Evolutionary conservation across 1,284 basidiomycete species (phyloP).

Genomic region (Boletellus deceptivus): DNA sequence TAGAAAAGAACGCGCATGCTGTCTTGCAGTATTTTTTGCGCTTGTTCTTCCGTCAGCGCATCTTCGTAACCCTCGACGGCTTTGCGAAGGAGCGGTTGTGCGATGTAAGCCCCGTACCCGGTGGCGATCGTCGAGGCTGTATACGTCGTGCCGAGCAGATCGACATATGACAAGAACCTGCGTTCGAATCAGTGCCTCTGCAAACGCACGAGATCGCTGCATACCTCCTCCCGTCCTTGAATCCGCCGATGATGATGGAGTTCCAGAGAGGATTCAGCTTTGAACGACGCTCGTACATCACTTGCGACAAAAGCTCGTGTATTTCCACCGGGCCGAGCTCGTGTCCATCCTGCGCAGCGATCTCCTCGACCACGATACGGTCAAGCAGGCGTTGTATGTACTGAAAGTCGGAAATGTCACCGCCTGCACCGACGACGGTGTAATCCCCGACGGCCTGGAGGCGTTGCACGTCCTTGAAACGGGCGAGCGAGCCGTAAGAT

Average conservation of each 20-base stretch:
- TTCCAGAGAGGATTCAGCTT: constrained; percentile 98
- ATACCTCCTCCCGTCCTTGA: constrained; percentile 77
- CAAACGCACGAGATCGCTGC: constrained; percentile 14
- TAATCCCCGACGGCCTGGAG: constrained; percentile 81
- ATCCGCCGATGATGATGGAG: constrained; percentile 89
- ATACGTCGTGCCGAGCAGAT: constrained; percentile 97
- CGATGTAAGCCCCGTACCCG: constrained; percentile 94
- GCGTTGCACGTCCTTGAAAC: constrained; percentile 94
- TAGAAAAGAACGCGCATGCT: constrained; percentile 97
- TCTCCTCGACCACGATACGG: constrained; percentile 74
- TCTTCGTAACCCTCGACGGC: constrained; percentile 85
- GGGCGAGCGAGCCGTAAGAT: constrained; percentile 95
- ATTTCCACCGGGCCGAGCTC: constrained; percentile 86
- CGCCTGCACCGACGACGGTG: constrained; percentile 89
- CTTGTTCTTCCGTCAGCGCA: constrained; percentile 76
- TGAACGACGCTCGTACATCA: constrained; percentile 88
- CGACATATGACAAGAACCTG: constrained; percentile 93
- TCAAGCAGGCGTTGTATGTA: constrained; percentile 83
- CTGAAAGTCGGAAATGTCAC: constrained; percentile 99
- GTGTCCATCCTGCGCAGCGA: constrained; percentile 81
- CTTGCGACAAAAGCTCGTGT: constrained; percentile 88
- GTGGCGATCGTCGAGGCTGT: constrained; percentile 93
- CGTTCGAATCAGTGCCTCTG: not conserved
- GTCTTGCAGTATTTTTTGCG: constrained; percentile 76
- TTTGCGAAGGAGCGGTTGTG: constrained; percentile 88